A percentile compares a stretch with the other conserved stretches of the same genome.
These are phyloP conservation scores for Fusarium verticillioides DNA, from an alignment of 2,329 filamentous ascomycete species.

Conservation along the genomic window DNA sequence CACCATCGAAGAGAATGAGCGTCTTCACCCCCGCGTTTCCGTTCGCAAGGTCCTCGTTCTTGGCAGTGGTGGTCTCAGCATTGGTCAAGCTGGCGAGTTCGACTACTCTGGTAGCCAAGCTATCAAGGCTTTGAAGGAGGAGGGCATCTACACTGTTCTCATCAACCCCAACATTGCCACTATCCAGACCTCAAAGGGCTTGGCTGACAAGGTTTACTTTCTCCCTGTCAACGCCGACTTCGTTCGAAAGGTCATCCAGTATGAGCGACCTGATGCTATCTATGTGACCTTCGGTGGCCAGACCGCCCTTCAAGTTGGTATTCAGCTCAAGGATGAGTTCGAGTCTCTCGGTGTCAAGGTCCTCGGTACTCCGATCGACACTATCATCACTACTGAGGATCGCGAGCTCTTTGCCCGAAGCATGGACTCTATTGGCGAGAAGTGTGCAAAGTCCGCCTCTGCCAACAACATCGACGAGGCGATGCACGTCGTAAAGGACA, in stretches of 20 bases:
- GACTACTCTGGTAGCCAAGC: constrained; percentile 99
- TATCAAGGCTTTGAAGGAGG: constrained; percentile 97
- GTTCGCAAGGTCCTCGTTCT: constrained; percentile 96
- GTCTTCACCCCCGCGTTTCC: constrained; percentile 78
- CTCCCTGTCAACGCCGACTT: constrained; percentile 96
- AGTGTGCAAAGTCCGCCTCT: constrained; percentile 96
- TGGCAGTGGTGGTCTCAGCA: constrained; percentile 93
- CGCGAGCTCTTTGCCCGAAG: constrained; percentile 96
- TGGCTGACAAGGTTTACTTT: constrained; percentile 99
- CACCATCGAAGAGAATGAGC: constrained; percentile 80
- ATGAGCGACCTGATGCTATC: constrained; percentile 94
- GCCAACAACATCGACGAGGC: constrained; percentile 91
- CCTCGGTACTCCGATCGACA: constrained; percentile 94
- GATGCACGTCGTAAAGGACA: constrained; percentile 85
- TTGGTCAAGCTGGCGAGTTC: constrained; percentile 97
- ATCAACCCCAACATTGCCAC: constrained; percentile 99
- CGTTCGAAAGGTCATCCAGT: constrained; percentile 95
- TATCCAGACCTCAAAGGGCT: constrained; percentile 96
- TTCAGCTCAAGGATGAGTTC: constrained; percentile 97
- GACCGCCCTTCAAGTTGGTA: constrained; percentile 95
- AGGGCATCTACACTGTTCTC: constrained; percentile 96
- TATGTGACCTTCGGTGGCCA: constrained; percentile 98
- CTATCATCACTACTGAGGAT: constrained; percentile 98
- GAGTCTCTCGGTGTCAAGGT: constrained; percentile 92
- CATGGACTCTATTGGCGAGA: constrained; percentile 98